These are phyloP conservation scores for Globisporangium rhizosaccharum DNA, from an alignment of 352 stramenopile genomes.

Conservation along the genomic window DNA sequence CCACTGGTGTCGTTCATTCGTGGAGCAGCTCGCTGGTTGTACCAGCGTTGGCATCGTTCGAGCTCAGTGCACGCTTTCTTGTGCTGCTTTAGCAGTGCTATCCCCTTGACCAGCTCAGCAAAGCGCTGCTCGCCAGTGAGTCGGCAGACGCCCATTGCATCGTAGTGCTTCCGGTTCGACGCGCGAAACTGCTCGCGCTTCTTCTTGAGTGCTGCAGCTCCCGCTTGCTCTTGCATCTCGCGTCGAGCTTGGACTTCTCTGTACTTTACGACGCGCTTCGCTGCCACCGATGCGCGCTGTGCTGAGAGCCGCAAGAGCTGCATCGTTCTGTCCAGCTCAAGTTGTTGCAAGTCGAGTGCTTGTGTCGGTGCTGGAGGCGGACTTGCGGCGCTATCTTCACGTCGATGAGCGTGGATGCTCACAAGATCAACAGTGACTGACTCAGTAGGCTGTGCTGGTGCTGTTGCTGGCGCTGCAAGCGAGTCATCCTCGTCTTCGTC, in stretches of 20 bases:
- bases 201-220: constrained; percentile 14
- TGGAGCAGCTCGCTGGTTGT: constrained; percentile 17
- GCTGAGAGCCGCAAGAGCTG: constrained; percentile 6
- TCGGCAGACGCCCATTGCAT: constrained; percentile 34
- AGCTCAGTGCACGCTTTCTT: constrained; percentile 11
- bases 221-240: constrained; percentile 8
- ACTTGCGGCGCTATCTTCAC: background rate
- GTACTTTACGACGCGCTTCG: constrained; percentile 9
- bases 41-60: constrained; percentile 31
- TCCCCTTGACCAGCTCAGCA: constrained; percentile 17
- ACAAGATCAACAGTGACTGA: background rate
- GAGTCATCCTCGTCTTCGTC: background rate
- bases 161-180: constrained; percentile 31
- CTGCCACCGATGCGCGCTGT: constrained; percentile 3
- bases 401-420: constrained; percentile 5
- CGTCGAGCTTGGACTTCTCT: constrained; percentile 2
- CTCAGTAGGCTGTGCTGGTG: background rate
- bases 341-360: background rate
- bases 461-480: background rate
- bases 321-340: background rate
- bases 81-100: constrained; percentile 14
- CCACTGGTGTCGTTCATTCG: background rate
- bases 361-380: background rate
- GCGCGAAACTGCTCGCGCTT: constrained; percentile 24
- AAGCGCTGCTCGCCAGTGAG: constrained; percentile 33